Evolutionary conservation across 176 grass and related monocot species (phyloP).

Genomic region (Lolium multiflorum): DNA sequence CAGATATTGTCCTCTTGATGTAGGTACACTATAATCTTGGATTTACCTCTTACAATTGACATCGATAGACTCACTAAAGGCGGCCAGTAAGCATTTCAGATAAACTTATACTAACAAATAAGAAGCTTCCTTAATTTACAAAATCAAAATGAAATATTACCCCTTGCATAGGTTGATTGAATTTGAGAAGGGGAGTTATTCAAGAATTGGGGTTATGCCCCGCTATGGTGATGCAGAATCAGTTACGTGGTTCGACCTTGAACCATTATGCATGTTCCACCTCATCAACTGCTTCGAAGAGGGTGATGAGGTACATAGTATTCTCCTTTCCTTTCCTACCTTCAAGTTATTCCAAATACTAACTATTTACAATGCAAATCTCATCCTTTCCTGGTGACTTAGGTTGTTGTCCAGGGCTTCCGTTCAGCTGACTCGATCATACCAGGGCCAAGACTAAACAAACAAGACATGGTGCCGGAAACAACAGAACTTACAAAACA

Average conservation of each 20-base stretch:
- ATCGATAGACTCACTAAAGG: constrained; percentile 47
- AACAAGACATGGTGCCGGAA: not conserved
- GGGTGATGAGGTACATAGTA: constrained; percentile 55
- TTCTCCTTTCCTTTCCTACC: not conserved
- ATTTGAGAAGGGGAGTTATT: constrained; percentile 63
- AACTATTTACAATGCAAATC: not conserved
- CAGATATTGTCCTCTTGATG: not conserved
- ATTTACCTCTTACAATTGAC: constrained; percentile 60
- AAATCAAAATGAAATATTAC: not conserved
- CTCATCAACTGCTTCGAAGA: constrained; percentile 60
- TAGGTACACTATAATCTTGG: constrained; percentile 68
- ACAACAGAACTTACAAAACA: not conserved
- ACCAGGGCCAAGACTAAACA: constrained; percentile 49
- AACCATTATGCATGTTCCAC: constrained; percentile 64
- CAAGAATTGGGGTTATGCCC: constrained; percentile 68
- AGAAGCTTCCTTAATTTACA: not conserved
- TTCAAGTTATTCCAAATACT: not conserved
- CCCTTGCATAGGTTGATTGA: constrained; percentile 48
- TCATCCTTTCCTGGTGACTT: constrained; percentile 9
- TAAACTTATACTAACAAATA: not conserved
- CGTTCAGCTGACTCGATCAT: constrained; percentile 53
- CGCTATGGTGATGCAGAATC: constrained; percentile 61
- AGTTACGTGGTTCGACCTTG: constrained; percentile 61
- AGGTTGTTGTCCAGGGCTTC: constrained; percentile 54
- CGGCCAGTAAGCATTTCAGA: constrained; percentile 49